Conservation (phyloP, 2,329 filamentous ascomycete species). For the Ambrosiella xylebori region DNA sequence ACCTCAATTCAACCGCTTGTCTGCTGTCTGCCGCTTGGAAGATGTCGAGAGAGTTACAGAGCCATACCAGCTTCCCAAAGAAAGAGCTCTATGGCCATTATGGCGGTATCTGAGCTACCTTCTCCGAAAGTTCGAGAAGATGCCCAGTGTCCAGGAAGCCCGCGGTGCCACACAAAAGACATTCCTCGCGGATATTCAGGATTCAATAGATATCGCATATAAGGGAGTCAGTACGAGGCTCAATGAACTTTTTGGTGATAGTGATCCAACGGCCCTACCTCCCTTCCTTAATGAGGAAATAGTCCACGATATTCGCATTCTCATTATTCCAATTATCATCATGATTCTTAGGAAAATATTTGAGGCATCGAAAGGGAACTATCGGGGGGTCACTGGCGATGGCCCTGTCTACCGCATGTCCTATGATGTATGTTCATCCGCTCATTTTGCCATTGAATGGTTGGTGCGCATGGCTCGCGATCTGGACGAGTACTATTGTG, state of each 20-base stretch:
- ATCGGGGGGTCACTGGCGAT: not conserved
- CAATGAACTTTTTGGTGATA: not conserved
- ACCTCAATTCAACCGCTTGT: not conserved
- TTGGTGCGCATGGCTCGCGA: not conserved
- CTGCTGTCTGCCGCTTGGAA: not conserved
- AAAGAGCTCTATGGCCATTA: constrained; percentile 5
- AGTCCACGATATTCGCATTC: not conserved
- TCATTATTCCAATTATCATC: constrained; percentile 8
- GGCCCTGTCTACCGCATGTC: not conserved
- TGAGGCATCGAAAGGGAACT: not conserved
- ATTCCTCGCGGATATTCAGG: not conserved
- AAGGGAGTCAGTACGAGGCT: not conserved
- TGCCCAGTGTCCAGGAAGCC: not conserved
- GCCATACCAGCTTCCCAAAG: constrained; percentile 5
- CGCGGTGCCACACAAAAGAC: not conserved
- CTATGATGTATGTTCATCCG: not conserved
- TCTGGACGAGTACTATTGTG: not conserved
- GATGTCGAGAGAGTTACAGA: not conserved
- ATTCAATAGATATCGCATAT: constrained; percentile 7
- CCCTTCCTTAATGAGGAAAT: too few relatives aligned
- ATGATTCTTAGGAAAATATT: constrained; percentile 5
- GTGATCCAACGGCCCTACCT: too few relatives aligned
- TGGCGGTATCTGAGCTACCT: constrained; percentile 12
- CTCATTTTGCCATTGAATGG: not conserved
- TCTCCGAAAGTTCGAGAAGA: constrained; percentile 4